phyloP scores from a whole-genome alignment of 257 asterid species.

The Rubia yunnanensis region DNA sequence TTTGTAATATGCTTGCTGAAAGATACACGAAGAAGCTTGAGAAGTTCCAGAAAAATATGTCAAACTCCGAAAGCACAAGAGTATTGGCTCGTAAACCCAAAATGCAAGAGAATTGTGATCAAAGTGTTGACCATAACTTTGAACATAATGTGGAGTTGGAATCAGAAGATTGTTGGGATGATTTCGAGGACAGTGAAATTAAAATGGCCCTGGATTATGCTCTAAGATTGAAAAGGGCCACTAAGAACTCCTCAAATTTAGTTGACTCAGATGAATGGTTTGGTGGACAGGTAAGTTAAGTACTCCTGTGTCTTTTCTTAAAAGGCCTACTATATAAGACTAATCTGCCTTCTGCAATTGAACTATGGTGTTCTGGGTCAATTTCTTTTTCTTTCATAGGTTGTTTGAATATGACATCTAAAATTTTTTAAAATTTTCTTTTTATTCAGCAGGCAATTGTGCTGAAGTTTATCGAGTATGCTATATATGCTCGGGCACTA shows the following conservation, averaged over 20 bases:
- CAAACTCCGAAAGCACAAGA: slow-evolving; percentile 28
- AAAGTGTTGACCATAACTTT: slow-evolving; percentile 1
- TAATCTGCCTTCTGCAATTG: slow-evolving; percentile 2
- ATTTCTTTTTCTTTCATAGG: neutral
- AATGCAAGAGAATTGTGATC: slow-evolving; percentile 18
- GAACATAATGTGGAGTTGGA: slow-evolving; percentile 13
- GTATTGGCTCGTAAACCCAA: slow-evolving; percentile 27
- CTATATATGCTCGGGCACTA: neutral
- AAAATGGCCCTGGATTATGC: slow-evolving; percentile 58
- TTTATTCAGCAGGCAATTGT: neutral
- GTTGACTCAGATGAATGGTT: slow-evolving; percentile 20
- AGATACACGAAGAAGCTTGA: slow-evolving; percentile 54
- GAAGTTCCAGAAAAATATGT: slow-evolving; percentile 39
- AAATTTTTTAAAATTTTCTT: neutral
- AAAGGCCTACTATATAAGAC: neutral
- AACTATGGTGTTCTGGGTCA: neutral
- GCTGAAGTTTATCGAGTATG: too few relatives aligned
- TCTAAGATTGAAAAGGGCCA: slow-evolving; percentile 42
- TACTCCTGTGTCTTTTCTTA: too few relatives aligned
- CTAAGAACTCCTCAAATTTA: slow-evolving; percentile 37
- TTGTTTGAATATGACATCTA: neutral
- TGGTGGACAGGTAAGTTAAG: slow-evolving; percentile 37
- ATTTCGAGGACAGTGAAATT: slow-evolving; percentile 54
- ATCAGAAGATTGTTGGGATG: slow-evolving; percentile 52
- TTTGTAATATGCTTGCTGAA: slow-evolving; percentile 59